Evolutionary conservation across 139 green algal species (phyloP), one percentile per base, ranked within the genome.

Genomic region (Eudorina sp.): DNA sequence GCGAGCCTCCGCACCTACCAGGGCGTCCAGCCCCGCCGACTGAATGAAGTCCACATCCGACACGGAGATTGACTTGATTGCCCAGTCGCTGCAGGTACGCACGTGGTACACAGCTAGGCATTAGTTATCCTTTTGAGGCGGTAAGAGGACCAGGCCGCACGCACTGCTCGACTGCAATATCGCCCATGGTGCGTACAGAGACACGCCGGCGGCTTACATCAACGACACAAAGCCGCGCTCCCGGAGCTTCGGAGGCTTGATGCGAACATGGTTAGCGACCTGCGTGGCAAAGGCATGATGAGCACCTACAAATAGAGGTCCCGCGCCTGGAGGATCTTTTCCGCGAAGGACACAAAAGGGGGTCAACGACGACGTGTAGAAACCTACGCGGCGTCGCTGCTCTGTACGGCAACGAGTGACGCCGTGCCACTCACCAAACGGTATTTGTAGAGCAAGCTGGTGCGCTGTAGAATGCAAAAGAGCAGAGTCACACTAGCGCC

Each of bases 11-110:
- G 4, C 11, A 18, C 86, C 46, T 72, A 90, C 86, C 86, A 90
- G 77, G 0, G 86, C 86, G 19, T 90, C 86, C 5, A 90, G 51
- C 0, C 86, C 86, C 0, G 64, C 62, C 5, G 77, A 76, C 34
- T 53, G 7, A 1, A 90, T 34, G 21, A 90, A 46, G 0, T 83
- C 66, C 51, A 60, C 9, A 41, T 90, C 86, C 25, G 66, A 66
- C 13, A 83, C 51, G 3, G 74, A 66, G 27, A 90, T 45, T 1
- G 86, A 53, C 77, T 80, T 80, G 34, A 70, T 40, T 4, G 82
- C 82, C 82, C 82, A 88, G 64, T 88, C 66, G 21, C 82, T 88
- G 82, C 34, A 8, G n/a, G n/a, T n/a, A n/a, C n/a, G n/a, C n/a
- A n/a, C n/a, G n/a, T n/a, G n/a, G n/a, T n/a, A n/a, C n/a, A n/a